phyloP scores from a whole-genome alignment of 495 filamentous ascomycete species.

The Aeminium ludgeri region DNA sequence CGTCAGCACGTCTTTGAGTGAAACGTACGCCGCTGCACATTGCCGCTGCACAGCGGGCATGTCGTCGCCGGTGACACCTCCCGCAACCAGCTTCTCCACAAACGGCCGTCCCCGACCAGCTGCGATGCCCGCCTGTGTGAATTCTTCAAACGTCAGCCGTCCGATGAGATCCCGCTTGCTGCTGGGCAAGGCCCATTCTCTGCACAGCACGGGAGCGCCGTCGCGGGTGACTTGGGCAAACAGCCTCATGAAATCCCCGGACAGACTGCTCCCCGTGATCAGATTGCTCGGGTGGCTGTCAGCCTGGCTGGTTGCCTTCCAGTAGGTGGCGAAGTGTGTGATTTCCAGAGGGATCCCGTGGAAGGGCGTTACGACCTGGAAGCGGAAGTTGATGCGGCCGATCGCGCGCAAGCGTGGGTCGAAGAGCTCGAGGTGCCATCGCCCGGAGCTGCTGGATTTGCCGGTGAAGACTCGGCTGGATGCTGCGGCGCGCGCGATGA shows the following conservation, averaged over 20 bases:
- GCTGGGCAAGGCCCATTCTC: slow-evolving; percentile 37
- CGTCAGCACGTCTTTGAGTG: slow-evolving; percentile 54
- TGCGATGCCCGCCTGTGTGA: slow-evolving; percentile 26
- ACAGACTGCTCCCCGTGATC: slow-evolving; percentile 87
- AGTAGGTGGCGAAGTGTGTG: slow-evolving; percentile 95
- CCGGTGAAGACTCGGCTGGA: slow-evolving; percentile 70
- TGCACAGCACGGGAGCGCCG: slow-evolving; percentile 70
- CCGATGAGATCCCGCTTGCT: slow-evolving; percentile 54
- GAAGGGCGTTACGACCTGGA: slow-evolving; percentile 93
- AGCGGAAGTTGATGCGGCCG: slow-evolving; percentile 82
- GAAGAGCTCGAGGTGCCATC: slow-evolving; percentile 72
- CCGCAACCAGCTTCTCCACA: slow-evolving; percentile 34
- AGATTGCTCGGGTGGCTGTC: slow-evolving; percentile 68
- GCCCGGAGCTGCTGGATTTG: slow-evolving; percentile 55
- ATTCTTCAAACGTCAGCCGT: slow-evolving; percentile 57
- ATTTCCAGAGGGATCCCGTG: slow-evolving; percentile 87
- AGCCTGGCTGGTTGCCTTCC: slow-evolving; percentile 90
- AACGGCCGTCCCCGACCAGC: slow-evolving; percentile 16
- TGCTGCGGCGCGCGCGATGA: slow-evolving; percentile 88
- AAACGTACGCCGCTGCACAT: slow-evolving; percentile 56
- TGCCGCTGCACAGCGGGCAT: slow-evolving; percentile 50
- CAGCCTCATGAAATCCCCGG: slow-evolving; percentile 79
- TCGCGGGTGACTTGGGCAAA: slow-evolving; percentile 84
- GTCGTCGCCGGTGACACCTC: slow-evolving; percentile 27
- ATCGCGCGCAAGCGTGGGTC: slow-evolving; percentile 87